Evolutionary conservation across 139 green algal species (phyloP).

Genomic region (Chlamydomonas urium): DNA sequence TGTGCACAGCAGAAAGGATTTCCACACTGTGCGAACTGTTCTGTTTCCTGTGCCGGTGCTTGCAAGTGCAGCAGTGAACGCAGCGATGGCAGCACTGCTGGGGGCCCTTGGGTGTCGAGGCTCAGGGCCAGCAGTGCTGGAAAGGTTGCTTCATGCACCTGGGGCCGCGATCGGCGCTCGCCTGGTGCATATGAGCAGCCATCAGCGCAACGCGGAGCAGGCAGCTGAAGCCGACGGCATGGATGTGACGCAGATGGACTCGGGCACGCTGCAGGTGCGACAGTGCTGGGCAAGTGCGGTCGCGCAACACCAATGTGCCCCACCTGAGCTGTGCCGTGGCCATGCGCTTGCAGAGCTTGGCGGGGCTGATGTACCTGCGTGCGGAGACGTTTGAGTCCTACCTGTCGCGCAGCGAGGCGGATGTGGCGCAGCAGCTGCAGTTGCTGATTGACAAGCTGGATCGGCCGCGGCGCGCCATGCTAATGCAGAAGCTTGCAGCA

Average conservation of each 20-base stretch:
- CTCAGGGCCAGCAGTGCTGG: no score
- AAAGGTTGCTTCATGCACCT: no score
- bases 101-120: no score
- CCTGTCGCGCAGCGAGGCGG: constrained; percentile 7
- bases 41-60: no score
- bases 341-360: constrained; percentile 8
- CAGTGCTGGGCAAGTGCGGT: background rate
- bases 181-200: no score
- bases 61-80: no score
- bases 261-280: constrained; percentile 14
- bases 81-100: no score
- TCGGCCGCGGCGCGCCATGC: background rate
- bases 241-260: constrained; percentile 15
- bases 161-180: no score
- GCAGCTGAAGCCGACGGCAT: background rate
- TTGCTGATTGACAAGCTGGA: constrained; percentile 10
- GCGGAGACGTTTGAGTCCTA: constrained; percentile 8
- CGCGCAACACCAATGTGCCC: background rate
- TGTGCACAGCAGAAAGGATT: no score
- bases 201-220: no score
- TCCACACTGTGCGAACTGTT: no score
- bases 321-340: background rate
- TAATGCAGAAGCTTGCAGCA: constrained; percentile 13
- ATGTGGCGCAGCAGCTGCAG: constrained; percentile 8
- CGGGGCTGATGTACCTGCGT: constrained; percentile 1